Base-by-base conservation (phyloP, 1,139 yeast genomes). In the Hyphopichia buzzinii region DNA sequence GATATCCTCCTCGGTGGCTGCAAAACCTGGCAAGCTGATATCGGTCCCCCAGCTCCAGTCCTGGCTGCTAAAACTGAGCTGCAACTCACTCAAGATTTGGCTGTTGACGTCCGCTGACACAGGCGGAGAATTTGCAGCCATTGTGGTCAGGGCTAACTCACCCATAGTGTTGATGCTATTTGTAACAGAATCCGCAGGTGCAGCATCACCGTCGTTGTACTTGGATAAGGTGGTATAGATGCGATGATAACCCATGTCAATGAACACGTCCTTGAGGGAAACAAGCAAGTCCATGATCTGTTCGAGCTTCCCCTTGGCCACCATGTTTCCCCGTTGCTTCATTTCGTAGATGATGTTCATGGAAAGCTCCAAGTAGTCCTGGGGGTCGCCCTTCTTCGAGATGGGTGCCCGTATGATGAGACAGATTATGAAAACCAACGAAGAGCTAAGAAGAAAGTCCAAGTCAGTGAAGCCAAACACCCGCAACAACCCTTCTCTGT, bases 391-490 rank as follows among this genome's bases (percentile, higher is more conserved):
- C 11, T 33, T 32, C 11, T 32, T 28, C 2, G 42, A 31, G 17
- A 33, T 28, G 6, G 45, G 43, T 11, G 52, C 41, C 24, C 45
- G 44, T 8, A 59, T 30, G 7, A 59, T 38, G 19, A 57, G 30
- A 19, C 59, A 50, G 13, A 59, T 57, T 3, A 57, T 40, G 23
- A 57, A 55, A 5, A 56, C 46, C 30, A 59, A 44, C 4, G 57
- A 41, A 11, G 50, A 43, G 13, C 58, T 47, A 35, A 49, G 53
- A 10, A 59, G 41, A 34, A 46, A 58, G 39, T 59, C 65, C 33
- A 59, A 44, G 24, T 59, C 65, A 0, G 62, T 52, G 29, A 55
- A 56, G 3, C 62, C 64, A 43, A 54, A 59, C 2, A 47, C 43
- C 29, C 61, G 36, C 12, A 58, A 26, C 3, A 49, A 34, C 17